Conservation (phyloP, 306 rosid species). For the Cucurbita argyrosperma region DNA sequence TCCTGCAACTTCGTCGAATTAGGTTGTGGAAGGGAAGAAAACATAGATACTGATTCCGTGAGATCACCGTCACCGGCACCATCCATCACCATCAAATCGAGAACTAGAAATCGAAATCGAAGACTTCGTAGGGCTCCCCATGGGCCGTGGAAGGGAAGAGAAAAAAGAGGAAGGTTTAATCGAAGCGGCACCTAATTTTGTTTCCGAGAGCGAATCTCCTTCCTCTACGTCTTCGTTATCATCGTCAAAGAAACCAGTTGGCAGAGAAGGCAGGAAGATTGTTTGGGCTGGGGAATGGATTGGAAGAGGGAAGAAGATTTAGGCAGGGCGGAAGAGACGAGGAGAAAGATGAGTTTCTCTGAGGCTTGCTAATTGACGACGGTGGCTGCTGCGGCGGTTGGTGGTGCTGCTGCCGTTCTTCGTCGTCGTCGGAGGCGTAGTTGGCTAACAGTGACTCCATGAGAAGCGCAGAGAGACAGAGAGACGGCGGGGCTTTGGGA, state of each 20-base stretch:
- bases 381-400: conserved; percentile 2
- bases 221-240: not conserved
- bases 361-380: not conserved
- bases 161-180: conserved; percentile 31
- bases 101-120: not conserved
- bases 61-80: not conserved
- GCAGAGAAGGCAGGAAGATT: conserved; percentile 4
- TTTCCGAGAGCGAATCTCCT: not conserved
- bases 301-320: conserved; percentile 39
- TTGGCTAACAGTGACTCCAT: conserved; percentile 79
- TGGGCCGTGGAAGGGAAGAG: conserved; percentile 40
- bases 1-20: conserved; percentile 28
- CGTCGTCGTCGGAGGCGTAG: conserved; percentile 83
- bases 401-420: conserved; percentile 18
- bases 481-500: not conserved
- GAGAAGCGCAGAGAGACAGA: not conserved
- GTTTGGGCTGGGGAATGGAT: conserved; percentile 44
- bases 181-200: not conserved
- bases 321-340: conserved; percentile 51
- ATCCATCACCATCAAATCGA: not conserved
- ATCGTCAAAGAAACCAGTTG: not conserved
- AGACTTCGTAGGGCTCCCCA: conserved; percentile 7
- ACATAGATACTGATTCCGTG: conserved; percentile 3
- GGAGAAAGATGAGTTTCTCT: conserved; percentile 14
- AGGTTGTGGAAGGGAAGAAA: conserved; percentile 34